Conservation (phyloP, 352 stramenopile species). For the Thalassiosira hispida region DNA sequence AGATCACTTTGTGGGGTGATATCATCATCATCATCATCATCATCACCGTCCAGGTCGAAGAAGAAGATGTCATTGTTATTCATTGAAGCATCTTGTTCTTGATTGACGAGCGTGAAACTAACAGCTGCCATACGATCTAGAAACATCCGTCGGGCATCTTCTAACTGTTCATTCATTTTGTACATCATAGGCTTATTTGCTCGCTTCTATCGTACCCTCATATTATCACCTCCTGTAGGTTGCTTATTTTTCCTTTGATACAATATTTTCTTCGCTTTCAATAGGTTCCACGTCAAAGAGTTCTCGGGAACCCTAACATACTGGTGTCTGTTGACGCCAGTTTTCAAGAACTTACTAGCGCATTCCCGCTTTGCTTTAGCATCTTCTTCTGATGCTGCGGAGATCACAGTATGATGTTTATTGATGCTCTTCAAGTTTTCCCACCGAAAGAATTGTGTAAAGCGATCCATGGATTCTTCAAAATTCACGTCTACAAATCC, state of each 20-base stretch:
- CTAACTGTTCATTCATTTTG: slow-evolving; percentile 60
- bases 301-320: slow-evolving; percentile 12
- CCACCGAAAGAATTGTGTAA: slow-evolving; percentile 38
- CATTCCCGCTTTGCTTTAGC: slow-evolving; percentile 26
- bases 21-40: slow-evolving; percentile 56
- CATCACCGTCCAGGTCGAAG: slow-evolving; percentile 36
- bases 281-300: slow-evolving; percentile 23
- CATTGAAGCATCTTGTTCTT: slow-evolving; percentile 65
- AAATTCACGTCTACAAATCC: slow-evolving; percentile 32
- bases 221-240: neutral
- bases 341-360: slow-evolving; percentile 13
- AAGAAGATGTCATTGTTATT: slow-evolving; percentile 47
- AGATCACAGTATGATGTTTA: slow-evolving; percentile 12
- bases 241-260: slow-evolving; percentile 9
- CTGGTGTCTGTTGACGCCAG: slow-evolving; percentile 27
- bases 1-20: slow-evolving; percentile 55
- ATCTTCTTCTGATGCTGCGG: neutral
- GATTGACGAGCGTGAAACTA: slow-evolving; percentile 59
- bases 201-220: neutral
- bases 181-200: slow-evolving; percentile 38
- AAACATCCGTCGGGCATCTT: slow-evolving; percentile 56
- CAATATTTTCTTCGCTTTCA: slow-evolving; percentile 30
- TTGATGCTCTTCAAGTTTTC: slow-evolving; percentile 33
- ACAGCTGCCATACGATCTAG: slow-evolving; percentile 66
- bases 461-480: slow-evolving; percentile 31